These are phyloP conservation scores for Coemansia sp. DNA, from an alignment of 192 early-diverging fungal genomes.

Conservation along the genomic window DNA sequence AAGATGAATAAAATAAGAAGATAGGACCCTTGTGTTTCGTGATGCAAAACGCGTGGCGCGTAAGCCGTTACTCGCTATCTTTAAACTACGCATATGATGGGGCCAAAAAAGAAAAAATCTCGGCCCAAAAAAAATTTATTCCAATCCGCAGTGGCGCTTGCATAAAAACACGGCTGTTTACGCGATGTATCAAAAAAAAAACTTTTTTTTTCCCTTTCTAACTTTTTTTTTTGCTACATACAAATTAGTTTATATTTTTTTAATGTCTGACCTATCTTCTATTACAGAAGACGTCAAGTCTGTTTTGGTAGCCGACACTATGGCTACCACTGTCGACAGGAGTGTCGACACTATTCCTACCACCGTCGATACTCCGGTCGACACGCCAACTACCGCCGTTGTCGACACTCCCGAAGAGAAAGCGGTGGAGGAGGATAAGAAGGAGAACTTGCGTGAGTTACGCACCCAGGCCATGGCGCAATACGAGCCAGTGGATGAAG, in stretches of 20 bases:
- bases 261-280: not conserved
- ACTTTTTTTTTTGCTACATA: not conserved
- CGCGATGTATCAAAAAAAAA: not conserved
- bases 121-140: too few species aligned
- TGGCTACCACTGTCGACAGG: constrained; percentile 1
- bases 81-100: too few species aligned
- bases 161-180: not conserved
- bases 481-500: constrained; percentile 60
- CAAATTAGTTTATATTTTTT: not conserved
- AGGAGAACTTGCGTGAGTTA: constrained; percentile 37
- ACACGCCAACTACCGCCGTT: not conserved
- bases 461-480: constrained; percentile 64
- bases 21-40: too few species aligned
- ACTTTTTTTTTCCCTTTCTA: not conserved
- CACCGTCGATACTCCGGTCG: too few species aligned
- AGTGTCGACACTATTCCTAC: not conserved
- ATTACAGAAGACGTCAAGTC: not conserved
- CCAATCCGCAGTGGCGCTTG: too few species aligned
- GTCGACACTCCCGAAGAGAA: constrained; percentile 2
- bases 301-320: not conserved
- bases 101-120: too few species aligned
- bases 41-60: too few species aligned
- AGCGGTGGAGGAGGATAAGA: constrained; percentile 6
- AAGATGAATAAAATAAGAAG: not conserved
- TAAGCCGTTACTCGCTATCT: too few species aligned